Base-by-base conservation (phyloP, 164 flowering plant genomes). In the Macadamia integrifolia region DNA sequence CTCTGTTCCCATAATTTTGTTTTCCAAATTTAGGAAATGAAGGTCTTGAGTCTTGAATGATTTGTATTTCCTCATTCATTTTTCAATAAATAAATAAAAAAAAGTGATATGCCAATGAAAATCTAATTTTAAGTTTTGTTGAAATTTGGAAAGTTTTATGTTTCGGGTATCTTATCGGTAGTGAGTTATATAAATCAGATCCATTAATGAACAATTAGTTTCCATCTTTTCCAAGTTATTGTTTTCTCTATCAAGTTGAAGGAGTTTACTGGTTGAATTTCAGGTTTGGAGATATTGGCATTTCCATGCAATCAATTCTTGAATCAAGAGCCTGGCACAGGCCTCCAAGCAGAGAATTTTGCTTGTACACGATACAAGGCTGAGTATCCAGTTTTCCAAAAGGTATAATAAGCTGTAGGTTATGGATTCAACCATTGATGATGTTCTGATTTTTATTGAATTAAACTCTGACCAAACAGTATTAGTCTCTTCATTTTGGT, bases 241-340 rank as follows among this genome's bases (percentile, higher is more conserved):
- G 10, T 32, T 56, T 15, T 18, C 17, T 23, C 12, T 71, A n/a
- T 35, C 3, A 35, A 35, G 40, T 49, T 31, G 30, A 58, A 13
- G 3, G 35, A 56, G 35, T 62, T 66, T 23, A 23, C 13, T 46
- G 50, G 35, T 14, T 68, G 53, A 61, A 40, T 35, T 67, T 67
- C 79, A 92, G 99, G 90, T 73, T 71, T 94, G 15, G 99, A 92
- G 76, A 77, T 94, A 61, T 80, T 94, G 82, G 97, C 99, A 29
- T 94, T 94, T 79, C 99, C 99, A 0, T 94, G 99, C 82, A 94
- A 94, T 61, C 99, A 94, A 68, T 94, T 94, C 75, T 44, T 87
- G 82, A 74, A 79, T 61, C 95, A 92, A 82, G 97, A 90, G 69
- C 99, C 99, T 8, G 84, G 84, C n/a, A 61, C 91, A 12, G 81